phyloP scores from a whole-genome alignment of 805 yeast species.

The Sporopachydermia lactativora region DNA sequence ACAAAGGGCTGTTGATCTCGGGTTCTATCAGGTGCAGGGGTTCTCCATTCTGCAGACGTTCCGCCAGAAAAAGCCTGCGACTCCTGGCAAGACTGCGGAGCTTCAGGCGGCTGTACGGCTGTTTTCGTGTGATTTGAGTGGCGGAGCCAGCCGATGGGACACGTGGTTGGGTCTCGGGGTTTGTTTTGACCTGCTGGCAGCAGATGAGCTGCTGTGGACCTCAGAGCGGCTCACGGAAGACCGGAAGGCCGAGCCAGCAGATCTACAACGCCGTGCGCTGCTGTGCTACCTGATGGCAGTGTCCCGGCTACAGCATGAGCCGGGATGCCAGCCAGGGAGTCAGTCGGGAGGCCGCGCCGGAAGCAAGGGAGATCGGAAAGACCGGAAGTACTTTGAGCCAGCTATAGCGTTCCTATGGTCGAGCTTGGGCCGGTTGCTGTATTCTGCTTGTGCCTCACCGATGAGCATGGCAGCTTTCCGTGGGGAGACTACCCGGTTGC shows the following conservation, averaged over 20 bases:
- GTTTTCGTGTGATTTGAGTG: slow-evolving; percentile 51
- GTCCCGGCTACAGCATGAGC: slow-evolving; percentile 22
- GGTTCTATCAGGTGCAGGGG: slow-evolving; percentile 60
- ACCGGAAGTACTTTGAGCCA: slow-evolving; percentile 17
- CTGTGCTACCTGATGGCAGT: slow-evolving; percentile 66
- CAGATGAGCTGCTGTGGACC: slow-evolving; percentile 87
- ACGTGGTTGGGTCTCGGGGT: slow-evolving; percentile 80
- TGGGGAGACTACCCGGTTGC: slow-evolving; percentile 32
- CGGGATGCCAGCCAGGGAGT: too few species aligned
- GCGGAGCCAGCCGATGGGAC: slow-evolving; percentile 58
- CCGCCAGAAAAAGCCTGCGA: slow-evolving; percentile 54
- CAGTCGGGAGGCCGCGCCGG: too few species aligned
- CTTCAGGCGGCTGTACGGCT: slow-evolving; percentile 57
- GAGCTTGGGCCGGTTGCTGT: slow-evolving; percentile 41
- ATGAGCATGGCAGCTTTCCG: slow-evolving; percentile 34
- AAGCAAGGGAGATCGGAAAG: slow-evolving; percentile 10
- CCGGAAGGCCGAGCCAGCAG: slow-evolving; percentile 44
- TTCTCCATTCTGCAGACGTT: slow-evolving; percentile 54
- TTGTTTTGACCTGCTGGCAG: slow-evolving; percentile 63
- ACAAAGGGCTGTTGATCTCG: slow-evolving; percentile 29
- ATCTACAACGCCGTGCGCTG: slow-evolving; percentile 52
- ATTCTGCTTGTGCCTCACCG: slow-evolving; percentile 20
- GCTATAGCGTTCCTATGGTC: slow-evolving; percentile 34
- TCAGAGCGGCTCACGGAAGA: slow-evolving; percentile 69
- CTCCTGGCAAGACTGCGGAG: slow-evolving; percentile 75